Conservation (phyloP, 1,284 basidiomycete species). For the Wallemia ichthyophaga region DNA sequence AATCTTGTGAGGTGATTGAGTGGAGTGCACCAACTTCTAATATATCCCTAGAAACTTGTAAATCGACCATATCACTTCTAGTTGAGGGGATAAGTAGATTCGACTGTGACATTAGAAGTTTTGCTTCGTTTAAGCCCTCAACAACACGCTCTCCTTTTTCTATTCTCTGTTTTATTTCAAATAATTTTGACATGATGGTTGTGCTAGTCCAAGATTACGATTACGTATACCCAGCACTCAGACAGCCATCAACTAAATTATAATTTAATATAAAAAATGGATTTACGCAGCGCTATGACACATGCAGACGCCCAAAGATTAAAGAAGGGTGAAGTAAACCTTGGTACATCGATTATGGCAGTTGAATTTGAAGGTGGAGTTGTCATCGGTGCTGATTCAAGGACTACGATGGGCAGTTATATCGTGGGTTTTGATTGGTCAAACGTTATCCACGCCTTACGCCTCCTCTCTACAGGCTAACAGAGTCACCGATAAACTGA, state of each 20-base stretch:
- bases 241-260: too few relatives aligned
- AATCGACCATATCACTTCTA: conserved; percentile 17
- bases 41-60: conserved; percentile 36
- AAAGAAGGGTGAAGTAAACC: conserved; percentile 66
- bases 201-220: neutral
- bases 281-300: neutral
- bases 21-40: conserved; percentile 85
- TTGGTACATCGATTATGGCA: conserved; percentile 98
- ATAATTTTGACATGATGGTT: conserved; percentile 1
- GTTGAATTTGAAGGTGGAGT: conserved; percentile 88
- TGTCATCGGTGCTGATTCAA: conserved; percentile 82
- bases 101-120: conserved; percentile 48
- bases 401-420: conserved; percentile 88
- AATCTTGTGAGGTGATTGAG: conserved; percentile 59
- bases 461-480: conserved; percentile 75
- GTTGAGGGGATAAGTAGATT: conserved; percentile 37
- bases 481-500: conserved; percentile 94
- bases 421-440: conserved; percentile 29
- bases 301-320: conserved; percentile 3
- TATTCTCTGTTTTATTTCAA: conserved; percentile 8
- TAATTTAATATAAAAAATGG: too few relatives aligned
- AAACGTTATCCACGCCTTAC: neutral
- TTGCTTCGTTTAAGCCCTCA: conserved; percentile 9
- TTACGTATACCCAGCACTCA: neutral
- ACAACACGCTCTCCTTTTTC: conserved; percentile 10